phyloP scores from a whole-genome alignment of 352 stramenopile genomes.

The Globisporangium camurandrum region DNA sequence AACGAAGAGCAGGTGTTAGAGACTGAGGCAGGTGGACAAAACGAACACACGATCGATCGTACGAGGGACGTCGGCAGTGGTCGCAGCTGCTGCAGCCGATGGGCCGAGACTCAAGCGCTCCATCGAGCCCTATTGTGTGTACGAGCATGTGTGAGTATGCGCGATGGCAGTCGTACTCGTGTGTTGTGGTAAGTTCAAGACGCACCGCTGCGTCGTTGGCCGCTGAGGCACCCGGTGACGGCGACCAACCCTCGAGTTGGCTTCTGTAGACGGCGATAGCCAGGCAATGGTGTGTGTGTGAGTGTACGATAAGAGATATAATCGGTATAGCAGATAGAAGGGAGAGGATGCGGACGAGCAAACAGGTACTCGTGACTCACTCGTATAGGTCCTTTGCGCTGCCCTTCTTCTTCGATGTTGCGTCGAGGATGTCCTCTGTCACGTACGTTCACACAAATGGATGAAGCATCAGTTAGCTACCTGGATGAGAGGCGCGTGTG shows the following conservation, averaged over 20 bases:
- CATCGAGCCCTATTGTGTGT: conserved; percentile 17
- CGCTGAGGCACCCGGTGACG: conserved; percentile 16
- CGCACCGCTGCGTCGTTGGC: conserved; percentile 5
- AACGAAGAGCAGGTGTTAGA: background rate
- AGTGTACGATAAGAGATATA: background rate
- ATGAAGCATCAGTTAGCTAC: too few species aligned
- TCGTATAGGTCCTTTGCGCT: conserved; percentile 20
- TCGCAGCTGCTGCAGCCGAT: conserved; percentile 11
- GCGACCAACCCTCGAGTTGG: conserved; percentile 58
- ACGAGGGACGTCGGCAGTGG: background rate
- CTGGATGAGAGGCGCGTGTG: too few species aligned
- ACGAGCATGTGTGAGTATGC: background rate
- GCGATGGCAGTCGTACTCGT: too few species aligned
- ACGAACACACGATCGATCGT: background rate
- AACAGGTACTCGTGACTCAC: conserved; percentile 10
- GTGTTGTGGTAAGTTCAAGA: background rate
- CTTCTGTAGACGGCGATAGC: conserved; percentile 18
- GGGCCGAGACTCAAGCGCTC: conserved; percentile 42
- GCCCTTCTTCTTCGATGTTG: conserved; percentile 10
- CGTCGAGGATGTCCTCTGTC: conserved; percentile 12
- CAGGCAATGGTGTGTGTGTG: conserved; percentile 5
- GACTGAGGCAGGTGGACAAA: background rate
- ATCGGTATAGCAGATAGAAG: too few species aligned
- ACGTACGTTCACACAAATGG: too few species aligned
- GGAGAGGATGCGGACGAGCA: background rate